phyloP scores from a whole-genome alignment of 257 asterid genomes.

The Henckelia pumila region DNA sequence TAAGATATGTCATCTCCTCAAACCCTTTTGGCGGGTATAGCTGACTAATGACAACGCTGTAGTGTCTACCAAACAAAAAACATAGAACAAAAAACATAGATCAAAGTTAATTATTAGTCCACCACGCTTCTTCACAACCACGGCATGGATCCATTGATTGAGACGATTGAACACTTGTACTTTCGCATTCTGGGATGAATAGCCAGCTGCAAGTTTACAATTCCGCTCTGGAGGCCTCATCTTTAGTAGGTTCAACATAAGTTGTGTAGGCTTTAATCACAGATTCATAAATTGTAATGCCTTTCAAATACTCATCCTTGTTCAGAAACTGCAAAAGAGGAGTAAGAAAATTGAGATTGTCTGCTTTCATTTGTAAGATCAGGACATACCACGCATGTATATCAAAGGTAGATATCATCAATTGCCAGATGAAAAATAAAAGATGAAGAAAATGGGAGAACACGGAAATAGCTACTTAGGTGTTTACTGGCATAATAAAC shows the following conservation, averaged over 20 bases:
- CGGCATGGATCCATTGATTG: not conserved
- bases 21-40: not conserved
- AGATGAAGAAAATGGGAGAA: not conserved
- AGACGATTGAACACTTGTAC: not conserved
- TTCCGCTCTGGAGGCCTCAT: conserved; percentile 58
- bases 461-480: not conserved
- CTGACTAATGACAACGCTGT: not conserved
- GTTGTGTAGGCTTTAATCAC: conserved; percentile 75
- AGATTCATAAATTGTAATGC: conserved; percentile 66
- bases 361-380: not conserved
- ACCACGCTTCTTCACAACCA: not conserved
- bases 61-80: not conserved
- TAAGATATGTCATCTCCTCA: not conserved
- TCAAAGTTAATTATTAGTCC: not conserved
- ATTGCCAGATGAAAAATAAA: not conserved
- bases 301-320: conserved; percentile 85
- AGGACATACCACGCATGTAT: not conserved
- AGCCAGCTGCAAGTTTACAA: conserved; percentile 36
- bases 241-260: conserved; percentile 40
- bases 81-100: not conserved
- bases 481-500: not conserved
- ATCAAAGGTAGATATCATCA: not conserved
- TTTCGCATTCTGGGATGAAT: not conserved
- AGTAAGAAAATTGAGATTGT: conserved; percentile 7
- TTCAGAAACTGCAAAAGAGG: conserved; percentile 68